These are phyloP conservation scores for Parietaria judaica DNA, from an alignment of 306 rosid genomes.

Conservation along the genomic window DNA sequence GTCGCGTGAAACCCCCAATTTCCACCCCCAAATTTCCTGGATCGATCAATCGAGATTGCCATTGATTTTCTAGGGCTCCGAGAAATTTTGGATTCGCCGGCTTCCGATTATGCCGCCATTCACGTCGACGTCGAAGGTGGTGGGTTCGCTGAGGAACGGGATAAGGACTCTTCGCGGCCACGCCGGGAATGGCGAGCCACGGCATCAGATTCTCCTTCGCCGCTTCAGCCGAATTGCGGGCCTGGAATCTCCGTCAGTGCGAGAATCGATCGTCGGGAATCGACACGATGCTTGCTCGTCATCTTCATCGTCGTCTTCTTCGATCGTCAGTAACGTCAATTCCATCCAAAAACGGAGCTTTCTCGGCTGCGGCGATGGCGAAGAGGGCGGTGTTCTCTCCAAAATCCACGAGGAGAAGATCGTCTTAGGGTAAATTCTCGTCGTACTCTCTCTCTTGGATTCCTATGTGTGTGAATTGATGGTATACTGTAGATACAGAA, in stretches of 20 bases:
- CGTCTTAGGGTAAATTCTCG: conserved; percentile 58
- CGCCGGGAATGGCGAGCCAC: conserved; percentile 12
- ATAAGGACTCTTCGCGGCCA: conserved; percentile 31
- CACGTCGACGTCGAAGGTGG: conserved; percentile 48
- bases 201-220: conserved; percentile 9
- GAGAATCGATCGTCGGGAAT: conserved; percentile 21
- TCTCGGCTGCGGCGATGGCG: conserved; percentile 87
- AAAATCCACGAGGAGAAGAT: conserved; percentile 77
- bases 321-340: conserved; percentile 4
- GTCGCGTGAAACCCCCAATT: conserved; percentile 5
- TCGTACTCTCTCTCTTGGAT: neutral
- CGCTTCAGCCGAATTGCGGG: conserved; percentile 17
- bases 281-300: conserved; percentile 8
- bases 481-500: too few relatives aligned
- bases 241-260: conserved; percentile 16
- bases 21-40: neutral
- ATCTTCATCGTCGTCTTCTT: conserved; percentile 12
- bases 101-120: conserved; percentile 53
- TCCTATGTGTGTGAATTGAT: too few relatives aligned
- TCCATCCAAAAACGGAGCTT: conserved; percentile 46
- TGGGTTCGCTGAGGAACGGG: conserved; percentile 36
- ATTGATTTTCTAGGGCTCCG: too few relatives aligned
- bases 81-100: too few relatives aligned
- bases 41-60: too few relatives aligned
- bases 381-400: conserved; percentile 58